Percentiles rank a stretch among this genome's conserved stretches.
Evolutionary conservation across 2,329 filamentous ascomycete genomes (phyloP).

Genomic region (Clonostachys sp.): DNA sequence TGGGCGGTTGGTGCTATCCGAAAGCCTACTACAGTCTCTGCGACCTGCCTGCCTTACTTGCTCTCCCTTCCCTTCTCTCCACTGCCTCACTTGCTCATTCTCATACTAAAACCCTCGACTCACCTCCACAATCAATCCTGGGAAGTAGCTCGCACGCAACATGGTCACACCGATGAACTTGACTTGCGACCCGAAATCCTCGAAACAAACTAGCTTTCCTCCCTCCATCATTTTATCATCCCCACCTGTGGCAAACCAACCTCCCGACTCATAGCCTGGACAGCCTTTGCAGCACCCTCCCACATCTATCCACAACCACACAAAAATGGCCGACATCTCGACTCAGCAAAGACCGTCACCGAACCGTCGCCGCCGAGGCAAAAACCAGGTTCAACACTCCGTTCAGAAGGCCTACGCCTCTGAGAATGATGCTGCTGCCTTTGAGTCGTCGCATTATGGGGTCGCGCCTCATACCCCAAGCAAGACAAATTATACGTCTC

Average conservation of each 20-base stretch:
- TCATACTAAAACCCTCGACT: too few relatives aligned
- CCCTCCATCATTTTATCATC: neutral
- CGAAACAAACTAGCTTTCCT: neutral
- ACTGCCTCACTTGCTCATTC: too few relatives aligned
- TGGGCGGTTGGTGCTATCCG: neutral
- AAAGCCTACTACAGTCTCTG: neutral
- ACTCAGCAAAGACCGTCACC: conserved; percentile 22
- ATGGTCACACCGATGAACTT: neutral
- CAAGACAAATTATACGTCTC: conserved; percentile 21
- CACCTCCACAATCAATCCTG: too few relatives aligned
- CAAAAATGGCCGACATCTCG: conserved; percentile 24
- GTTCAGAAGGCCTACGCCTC: conserved; percentile 54
- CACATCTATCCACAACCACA: neutral
- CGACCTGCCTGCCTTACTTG: neutral
- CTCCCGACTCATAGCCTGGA: neutral
- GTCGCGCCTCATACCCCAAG: conserved; percentile 40
- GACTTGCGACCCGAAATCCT: neutral
- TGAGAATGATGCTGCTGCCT: conserved; percentile 42
- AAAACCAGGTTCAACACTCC: conserved; percentile 30
- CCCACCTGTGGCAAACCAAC: neutral
- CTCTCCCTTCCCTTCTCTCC: neutral
- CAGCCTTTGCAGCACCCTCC: neutral
- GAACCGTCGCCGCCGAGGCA: conserved; percentile 31
- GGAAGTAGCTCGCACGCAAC: neutral
- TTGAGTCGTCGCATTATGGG: conserved; percentile 24